Base-by-base conservation (phyloP, 2,329 filamentous ascomycete species). In the Calonectria multiphialidica region DNA sequence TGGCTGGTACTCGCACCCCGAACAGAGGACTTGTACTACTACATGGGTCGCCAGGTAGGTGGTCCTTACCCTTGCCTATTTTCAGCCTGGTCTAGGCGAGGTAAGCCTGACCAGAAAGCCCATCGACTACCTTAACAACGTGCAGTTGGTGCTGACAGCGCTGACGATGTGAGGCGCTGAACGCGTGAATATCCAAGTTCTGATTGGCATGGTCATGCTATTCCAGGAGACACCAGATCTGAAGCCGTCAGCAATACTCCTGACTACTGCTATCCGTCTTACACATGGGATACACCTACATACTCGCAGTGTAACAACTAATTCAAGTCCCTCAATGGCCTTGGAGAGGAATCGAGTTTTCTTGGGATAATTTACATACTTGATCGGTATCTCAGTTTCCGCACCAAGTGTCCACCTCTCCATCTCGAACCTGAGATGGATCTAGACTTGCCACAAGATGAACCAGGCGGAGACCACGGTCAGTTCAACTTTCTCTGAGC, bases 21-120 rank as follows among this genome's bases (percentile, higher is more conserved):
- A 15, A 4, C 53, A 35, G n/a, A 57, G 65, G 28, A 45, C 68
- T 1, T 33, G 15, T 0, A 42, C 64, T 2, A 40, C 68, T 1
- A n/a, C n/a, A n/a, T 77, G 75, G 75, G 75, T 71, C 5, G 55
- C 64, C 1, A 69, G 76, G n/a, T 76, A 76, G 6, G 67, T 72
- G 0, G 50, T 62, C 9, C 66, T 77, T 4, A 69, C 75, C 1
- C 61, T 77, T 0, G 74, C 67, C 2, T 65, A 76, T 28, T 53
- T 65, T 12, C 63, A 71, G 2, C 57, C 30, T 1, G 37, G 57
- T 1, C n/a, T 15, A 0, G 44, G 47, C 6, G 47, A 65, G 0
- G 33, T 47, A 1, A 15, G 23, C 0, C n/a, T 8, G 0, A 42
- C 8, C 1, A 62, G 37, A 6, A 70, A 18, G 16, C 40, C 61